phyloP scores from a whole-genome alignment of 179 eudicot species.

The Vitellaria paradoxa region DNA sequence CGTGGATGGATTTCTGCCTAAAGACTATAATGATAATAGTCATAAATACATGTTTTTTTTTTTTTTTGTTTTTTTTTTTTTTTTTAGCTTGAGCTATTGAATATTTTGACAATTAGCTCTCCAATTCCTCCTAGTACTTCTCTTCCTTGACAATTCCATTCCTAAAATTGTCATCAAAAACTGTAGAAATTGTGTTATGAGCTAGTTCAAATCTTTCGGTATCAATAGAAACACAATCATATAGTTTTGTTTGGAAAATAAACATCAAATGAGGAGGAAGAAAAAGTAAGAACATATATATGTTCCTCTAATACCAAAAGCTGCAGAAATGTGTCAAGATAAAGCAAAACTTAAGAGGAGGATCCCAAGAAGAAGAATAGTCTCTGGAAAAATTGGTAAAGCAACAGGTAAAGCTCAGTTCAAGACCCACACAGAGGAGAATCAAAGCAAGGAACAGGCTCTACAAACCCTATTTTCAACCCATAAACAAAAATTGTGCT shows the following conservation, averaged over 20 bases:
- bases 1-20: neutral
- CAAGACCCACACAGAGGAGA: slow-evolving; percentile 1
- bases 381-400: neutral
- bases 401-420: neutral
- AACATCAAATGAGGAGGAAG: neutral
- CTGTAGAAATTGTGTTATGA: neutral
- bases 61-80: too few relatives aligned
- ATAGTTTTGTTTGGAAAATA: neutral
- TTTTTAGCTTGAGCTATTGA: neutral
- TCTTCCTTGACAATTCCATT: too few relatives aligned
- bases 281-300: neutral
- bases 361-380: neutral
- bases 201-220: neutral
- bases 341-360: neutral
- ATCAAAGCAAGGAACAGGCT: too few relatives aligned
- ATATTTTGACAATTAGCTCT: neutral
- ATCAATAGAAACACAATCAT: neutral
- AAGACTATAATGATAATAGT: neutral
- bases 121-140: neutral
- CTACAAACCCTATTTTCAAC: neutral
- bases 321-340: neutral
- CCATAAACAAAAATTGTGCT: neutral
- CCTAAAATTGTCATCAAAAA: too few relatives aligned
- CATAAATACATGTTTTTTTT: neutral
- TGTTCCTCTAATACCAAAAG: neutral